phyloP scores from a whole-genome alignment of 495 filamentous ascomycete genomes.

The Penicillium flavigenum region DNA sequence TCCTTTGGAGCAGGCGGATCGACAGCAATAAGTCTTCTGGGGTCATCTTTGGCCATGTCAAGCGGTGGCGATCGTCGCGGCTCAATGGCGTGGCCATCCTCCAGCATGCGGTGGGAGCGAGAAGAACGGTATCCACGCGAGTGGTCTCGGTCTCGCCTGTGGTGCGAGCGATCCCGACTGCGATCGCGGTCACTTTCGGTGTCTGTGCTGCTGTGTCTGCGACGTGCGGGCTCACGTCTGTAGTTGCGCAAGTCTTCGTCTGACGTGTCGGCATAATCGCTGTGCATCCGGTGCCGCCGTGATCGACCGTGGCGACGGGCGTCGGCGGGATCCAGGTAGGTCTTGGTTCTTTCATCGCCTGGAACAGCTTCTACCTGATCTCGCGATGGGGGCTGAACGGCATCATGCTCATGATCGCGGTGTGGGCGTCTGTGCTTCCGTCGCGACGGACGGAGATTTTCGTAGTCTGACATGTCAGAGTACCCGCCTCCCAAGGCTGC shows the following conservation, averaged over 20 bases:
- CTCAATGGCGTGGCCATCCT: conserved; percentile 16
- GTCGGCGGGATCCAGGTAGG: conserved; percentile 22
- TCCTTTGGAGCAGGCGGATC: conserved; percentile 37
- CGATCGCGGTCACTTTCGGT: conserved; percentile 22
- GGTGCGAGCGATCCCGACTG: conserved; percentile 21
- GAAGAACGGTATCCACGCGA: conserved; percentile 24
- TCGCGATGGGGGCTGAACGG: conserved; percentile 17
- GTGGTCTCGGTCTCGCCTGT: conserved; percentile 9
- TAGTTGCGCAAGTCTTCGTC: conserved; percentile 43
- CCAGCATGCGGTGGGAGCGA: conserved; percentile 26
- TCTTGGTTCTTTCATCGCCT: conserved; percentile 17
- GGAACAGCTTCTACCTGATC: conserved; percentile 12
- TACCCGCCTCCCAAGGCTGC: conserved; percentile 41
- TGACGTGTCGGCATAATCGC: conserved; percentile 35
- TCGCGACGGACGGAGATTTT: conserved; percentile 19
- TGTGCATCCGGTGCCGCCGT: conserved; percentile 29
- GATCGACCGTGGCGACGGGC: conserved; percentile 30
- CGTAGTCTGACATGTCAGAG: conserved; percentile 39
- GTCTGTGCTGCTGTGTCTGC: conserved; percentile 28
- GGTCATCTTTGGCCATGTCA: conserved; percentile 26
- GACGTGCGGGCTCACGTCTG: conserved; percentile 32
- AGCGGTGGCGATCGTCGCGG: conserved; percentile 13
- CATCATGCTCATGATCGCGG: conserved; percentile 11
- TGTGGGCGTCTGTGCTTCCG: conserved; percentile 16
- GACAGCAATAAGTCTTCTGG: conserved; percentile 31